Evolutionary conservation across 805 yeast genomes (phyloP).

Genomic region (Ogataea wickerhamii): DNA sequence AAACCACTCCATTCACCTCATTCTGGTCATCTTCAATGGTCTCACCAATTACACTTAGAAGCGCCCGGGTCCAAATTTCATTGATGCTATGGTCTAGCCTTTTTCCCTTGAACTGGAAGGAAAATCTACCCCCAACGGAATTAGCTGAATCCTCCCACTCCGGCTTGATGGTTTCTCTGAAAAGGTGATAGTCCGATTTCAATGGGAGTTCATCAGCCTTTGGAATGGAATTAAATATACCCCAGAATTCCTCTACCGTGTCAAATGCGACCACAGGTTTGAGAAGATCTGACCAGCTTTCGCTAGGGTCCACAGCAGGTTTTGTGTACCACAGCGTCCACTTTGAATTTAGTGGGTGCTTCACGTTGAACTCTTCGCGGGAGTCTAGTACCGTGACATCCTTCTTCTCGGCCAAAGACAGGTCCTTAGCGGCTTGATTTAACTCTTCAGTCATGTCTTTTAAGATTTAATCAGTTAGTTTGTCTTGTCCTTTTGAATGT

Average conservation of each 20-base stretch:
- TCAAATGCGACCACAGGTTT: conserved; percentile 89
- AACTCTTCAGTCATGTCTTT: conserved; percentile 33
- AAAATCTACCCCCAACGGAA: conserved; percentile 93
- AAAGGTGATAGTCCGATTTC: conserved; percentile 91
- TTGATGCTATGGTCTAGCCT: conserved; percentile 52
- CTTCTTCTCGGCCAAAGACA: conserved; percentile 33
- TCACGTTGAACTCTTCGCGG: conserved; percentile 63
- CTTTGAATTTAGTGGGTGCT: conserved; percentile 84
- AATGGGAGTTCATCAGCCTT: conserved; percentile 85
- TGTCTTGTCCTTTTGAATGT: neutral
- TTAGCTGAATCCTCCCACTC: conserved; percentile 97
- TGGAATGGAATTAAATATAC: conserved; percentile 90
- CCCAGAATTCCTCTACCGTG: conserved; percentile 99
- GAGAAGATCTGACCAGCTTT: conserved; percentile 88
- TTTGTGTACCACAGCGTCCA: conserved; percentile 99
- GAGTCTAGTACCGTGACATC: conserved; percentile 53
- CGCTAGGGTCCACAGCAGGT: conserved; percentile 74
- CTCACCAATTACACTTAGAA: conserved; percentile 91
- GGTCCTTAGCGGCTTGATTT: conserved; percentile 32
- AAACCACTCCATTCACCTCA: conserved; percentile 92
- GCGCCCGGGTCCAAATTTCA: conserved; percentile 87
- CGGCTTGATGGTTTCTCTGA: conserved; percentile 90
- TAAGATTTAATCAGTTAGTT: neutral
- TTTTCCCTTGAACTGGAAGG: conserved; percentile 67
- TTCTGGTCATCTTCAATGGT: conserved; percentile 79